Base-by-base conservation (phyloP, 495 filamentous ascomycete species). In the Penicillium cataractarum region DNA sequence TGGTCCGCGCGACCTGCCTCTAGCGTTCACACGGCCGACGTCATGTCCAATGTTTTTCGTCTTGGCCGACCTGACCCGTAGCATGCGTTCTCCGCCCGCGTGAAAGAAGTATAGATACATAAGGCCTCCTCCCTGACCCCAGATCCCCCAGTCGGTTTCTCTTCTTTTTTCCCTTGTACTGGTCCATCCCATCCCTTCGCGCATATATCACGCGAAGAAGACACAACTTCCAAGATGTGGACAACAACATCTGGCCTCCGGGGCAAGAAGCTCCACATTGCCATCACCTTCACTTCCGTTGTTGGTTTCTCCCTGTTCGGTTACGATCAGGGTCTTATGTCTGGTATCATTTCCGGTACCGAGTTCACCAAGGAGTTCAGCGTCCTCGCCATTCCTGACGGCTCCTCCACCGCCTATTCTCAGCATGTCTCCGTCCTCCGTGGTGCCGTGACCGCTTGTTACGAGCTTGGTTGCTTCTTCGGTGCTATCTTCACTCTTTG, bases 361-460 rank as follows among this genome's bases (percentile, higher is more conserved):
- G 79, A 85, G 26, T 94, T 94, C 79, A 87, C 86, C 66, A 66
- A 82, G 26, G 81, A 85, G 31, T 92, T 93, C 69, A 78, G 82
- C 7, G 81, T 85, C 39, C 90, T 90, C 21, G 24, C 37, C 32
- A 60, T 51, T 19, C 33, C 33, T 6, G 26, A 19, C 9, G 48
- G 13, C 49, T n/a, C 17, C 6, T 53, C 48, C 24, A 32, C 55
- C 21, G 17, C 49, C 13, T 56, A 64, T 46, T 62, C 69, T 6
- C 39, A 50, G 0, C 70, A 85, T 69, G 82, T 91, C 66, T 80
- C 87, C 10, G 89, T 89, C 1, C 88, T 91, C 78, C 90, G 90
- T 67, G 91, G 90, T 55, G 83, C 87, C 15, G 89, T 93, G 22
- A 93, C 90, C 1, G 84, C 91, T 4, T 91, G 92, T 63, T 95